Percentiles rank a stretch among this genome's conserved stretches.
These are phyloP conservation scores for Fusarium papillatum DNA, from an alignment of 2,329 filamentous ascomycete genomes.

Conservation along the genomic window DNA sequence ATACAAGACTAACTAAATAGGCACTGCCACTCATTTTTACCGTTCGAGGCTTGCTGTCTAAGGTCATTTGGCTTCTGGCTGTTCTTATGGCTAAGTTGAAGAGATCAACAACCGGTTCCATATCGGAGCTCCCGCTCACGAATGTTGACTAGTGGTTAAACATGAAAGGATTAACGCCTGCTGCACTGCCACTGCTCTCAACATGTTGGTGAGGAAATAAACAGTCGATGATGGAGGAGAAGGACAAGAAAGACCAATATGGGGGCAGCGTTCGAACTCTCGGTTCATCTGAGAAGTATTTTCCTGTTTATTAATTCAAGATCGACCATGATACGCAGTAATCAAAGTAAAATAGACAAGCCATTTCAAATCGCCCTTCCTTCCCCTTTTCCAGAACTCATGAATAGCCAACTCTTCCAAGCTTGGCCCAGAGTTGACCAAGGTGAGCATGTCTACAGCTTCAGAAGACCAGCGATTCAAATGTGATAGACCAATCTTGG, in stretches of 20 bases:
- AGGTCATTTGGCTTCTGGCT: neutral
- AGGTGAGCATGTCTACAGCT: neutral
- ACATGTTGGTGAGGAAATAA: neutral
- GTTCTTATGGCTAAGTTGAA: neutral
- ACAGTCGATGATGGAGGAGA: neutral
- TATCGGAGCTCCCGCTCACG: neutral
- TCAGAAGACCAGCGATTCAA: neutral
- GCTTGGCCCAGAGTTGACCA: neutral
- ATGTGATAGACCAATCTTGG: neutral
- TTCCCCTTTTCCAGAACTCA: neutral
- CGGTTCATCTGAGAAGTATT: neutral
- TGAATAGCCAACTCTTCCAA: neutral
- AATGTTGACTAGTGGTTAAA: neutral
- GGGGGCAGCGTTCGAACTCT: neutral
- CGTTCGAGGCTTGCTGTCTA: neutral
- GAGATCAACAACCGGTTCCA: neutral
- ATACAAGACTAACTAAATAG: neutral
- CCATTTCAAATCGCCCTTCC: neutral
- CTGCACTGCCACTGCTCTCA: no score
- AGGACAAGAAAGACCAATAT: neutral
- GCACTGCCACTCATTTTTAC: neutral
- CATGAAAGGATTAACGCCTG: neutral
- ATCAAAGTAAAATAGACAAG: neutral
- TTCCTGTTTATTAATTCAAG: neutral
- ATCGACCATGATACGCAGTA: neutral